These are phyloP conservation scores for Debaryomyces castellii DNA, from an alignment of 805 yeast genomes.

Conservation along the genomic window DNA sequence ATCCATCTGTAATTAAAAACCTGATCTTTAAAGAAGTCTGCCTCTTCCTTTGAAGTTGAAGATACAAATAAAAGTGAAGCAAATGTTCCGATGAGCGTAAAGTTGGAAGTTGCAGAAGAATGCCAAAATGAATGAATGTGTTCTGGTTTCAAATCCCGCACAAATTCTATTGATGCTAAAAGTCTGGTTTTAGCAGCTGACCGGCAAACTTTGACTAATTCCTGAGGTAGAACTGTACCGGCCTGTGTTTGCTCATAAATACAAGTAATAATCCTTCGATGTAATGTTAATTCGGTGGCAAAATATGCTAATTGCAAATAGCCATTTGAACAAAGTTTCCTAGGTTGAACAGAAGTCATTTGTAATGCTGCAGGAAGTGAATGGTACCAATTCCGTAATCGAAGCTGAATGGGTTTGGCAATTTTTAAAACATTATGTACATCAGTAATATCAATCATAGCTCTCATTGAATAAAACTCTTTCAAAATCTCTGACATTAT, in stretches of 20 bases:
- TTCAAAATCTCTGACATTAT: slow-evolving; percentile 72
- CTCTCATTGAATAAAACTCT: slow-evolving; percentile 68
- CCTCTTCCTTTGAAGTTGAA: slow-evolving; percentile 59
- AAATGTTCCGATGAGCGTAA: slow-evolving; percentile 83
- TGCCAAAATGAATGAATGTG: slow-evolving; percentile 92
- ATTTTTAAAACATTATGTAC: slow-evolving; percentile 67
- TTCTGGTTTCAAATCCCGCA: slow-evolving; percentile 71
- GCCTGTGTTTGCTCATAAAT: slow-evolving; percentile 37
- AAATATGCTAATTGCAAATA: slow-evolving; percentile 81
- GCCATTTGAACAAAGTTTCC: slow-evolving; percentile 71
- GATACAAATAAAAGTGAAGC: slow-evolving; percentile 80
- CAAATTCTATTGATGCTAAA: slow-evolving; percentile 78
- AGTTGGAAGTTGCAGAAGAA: slow-evolving; percentile 72
- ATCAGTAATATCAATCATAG: slow-evolving; percentile 53
- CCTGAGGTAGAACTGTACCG: slow-evolving; percentile 35
- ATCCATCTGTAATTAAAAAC: slow-evolving; percentile 77
- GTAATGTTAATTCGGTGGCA: slow-evolving; percentile 85
- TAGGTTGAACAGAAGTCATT: slow-evolving; percentile 57
- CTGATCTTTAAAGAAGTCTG: slow-evolving; percentile 61
- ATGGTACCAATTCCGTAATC: slow-evolving; percentile 74
- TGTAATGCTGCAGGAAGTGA: slow-evolving; percentile 63
- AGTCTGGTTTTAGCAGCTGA: slow-evolving; percentile 83
- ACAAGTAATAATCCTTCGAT: slow-evolving; percentile 68
- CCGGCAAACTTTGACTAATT: slow-evolving; percentile 60
- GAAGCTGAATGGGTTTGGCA: slow-evolving; percentile 81